Evolutionary conservation across 306 rosid species (phyloP).

Genomic region (Cucurbita maxima): DNA sequence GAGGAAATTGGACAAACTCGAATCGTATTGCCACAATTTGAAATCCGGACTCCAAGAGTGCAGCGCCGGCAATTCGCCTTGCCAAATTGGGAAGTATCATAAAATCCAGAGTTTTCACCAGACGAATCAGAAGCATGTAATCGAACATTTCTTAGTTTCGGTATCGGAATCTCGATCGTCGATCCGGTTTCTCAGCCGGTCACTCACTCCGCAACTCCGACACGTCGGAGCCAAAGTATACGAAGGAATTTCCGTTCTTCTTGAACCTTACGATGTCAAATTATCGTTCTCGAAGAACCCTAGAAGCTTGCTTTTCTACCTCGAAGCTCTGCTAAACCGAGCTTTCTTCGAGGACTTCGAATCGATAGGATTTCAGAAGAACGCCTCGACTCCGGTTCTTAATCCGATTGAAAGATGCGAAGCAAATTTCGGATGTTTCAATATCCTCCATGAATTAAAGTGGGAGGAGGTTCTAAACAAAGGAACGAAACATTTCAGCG

Average conservation of each 20-base stretch:
- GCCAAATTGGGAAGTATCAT: background rate
- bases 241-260: slow-evolving; percentile 55
- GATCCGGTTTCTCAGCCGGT: slow-evolving; percentile 47
- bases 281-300: slow-evolving; percentile 52
- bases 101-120: slow-evolving; percentile 4
- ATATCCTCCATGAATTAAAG: slow-evolving; percentile 36
- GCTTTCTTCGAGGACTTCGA: slow-evolving; percentile 83
- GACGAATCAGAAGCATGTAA: slow-evolving; percentile 14
- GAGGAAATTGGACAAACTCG: slow-evolving; percentile 81
- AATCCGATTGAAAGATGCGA: slow-evolving; percentile 58
- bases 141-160: slow-evolving; percentile 47
- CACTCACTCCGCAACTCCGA: slow-evolving; percentile 67
- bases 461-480: slow-evolving; percentile 85
- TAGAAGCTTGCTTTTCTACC: slow-evolving; percentile 39
- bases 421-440: slow-evolving; percentile 38
- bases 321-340: slow-evolving; percentile 57
- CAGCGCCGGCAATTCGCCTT: slow-evolving; percentile 24
- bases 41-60: slow-evolving; percentile 76
- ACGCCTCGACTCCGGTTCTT: slow-evolving; percentile 20
- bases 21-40: slow-evolving; percentile 60
- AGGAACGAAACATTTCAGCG: slow-evolving; percentile 88
- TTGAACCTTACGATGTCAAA: slow-evolving; percentile 63
- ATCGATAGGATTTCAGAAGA: slow-evolving; percentile 52
- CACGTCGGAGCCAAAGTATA: slow-evolving; percentile 56
- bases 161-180: slow-evolving; percentile 66